Conservation (phyloP, 306 rosid species). For the Vigna mungo region DNA sequence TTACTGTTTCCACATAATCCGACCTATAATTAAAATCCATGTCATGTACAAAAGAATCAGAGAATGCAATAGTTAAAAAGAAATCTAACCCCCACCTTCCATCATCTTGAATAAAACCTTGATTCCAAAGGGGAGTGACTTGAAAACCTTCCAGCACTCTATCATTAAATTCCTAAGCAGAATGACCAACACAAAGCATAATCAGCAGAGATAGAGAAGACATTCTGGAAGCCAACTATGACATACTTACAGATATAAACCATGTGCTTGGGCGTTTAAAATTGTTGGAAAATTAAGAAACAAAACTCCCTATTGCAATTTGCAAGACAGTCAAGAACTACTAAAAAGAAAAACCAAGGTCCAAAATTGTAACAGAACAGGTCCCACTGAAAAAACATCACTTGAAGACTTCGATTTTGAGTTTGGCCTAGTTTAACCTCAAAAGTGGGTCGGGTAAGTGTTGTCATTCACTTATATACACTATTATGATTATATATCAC, state of each 20-base stretch:
- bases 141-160: conserved; percentile 92
- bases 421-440: not conserved
- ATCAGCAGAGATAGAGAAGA: not conserved
- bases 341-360: not conserved
- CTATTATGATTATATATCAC: not conserved
- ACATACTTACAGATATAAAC: not conserved
- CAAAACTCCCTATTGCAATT: not conserved
- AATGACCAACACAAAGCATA: conserved; percentile 27
- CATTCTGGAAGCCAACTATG: conserved; percentile 7
- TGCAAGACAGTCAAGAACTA: not conserved
- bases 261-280: not conserved
- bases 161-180: conserved; percentile 72
- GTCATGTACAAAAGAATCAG: conserved; percentile 37
- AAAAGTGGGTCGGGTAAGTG: not conserved
- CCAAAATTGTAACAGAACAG: not conserved
- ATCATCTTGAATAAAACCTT: conserved; percentile 89
- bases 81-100: conserved; percentile 65
- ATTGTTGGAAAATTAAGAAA: not conserved
- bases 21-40: conserved; percentile 63
- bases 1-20: conserved; percentile 76
- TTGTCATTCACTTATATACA: not conserved
- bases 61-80: conserved; percentile 34
- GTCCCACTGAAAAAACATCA: not conserved
- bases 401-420: not conserved
- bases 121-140: conserved; percentile 94